Evolutionary conservation across 2,329 filamentous ascomycete genomes (phyloP).

Genomic region (Hyphodiscus sp.): DNA sequence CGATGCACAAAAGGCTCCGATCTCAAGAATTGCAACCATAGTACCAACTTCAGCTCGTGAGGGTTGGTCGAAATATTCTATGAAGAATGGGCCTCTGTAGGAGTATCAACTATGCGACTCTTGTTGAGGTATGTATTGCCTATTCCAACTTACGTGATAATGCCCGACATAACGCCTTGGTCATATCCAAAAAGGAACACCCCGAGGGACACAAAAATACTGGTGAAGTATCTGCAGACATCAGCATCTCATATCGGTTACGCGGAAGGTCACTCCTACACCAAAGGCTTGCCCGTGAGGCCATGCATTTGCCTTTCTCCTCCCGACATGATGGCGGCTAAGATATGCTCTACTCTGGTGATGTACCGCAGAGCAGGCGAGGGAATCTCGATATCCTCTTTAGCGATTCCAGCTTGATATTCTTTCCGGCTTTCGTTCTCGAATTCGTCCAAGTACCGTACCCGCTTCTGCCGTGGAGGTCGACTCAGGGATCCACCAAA

Average conservation of each 20-base stretch:
- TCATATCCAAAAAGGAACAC: constrained; percentile 89
- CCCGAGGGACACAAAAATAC: constrained; percentile 79
- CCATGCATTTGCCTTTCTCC: constrained; percentile 74
- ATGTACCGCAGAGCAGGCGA: constrained; percentile 57
- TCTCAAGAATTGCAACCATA: constrained; percentile 94
- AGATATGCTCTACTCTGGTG: constrained; percentile 58
- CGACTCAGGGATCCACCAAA: constrained; percentile 44
- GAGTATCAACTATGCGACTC: constrained; percentile 13
- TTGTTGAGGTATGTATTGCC: not conserved
- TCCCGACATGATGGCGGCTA: constrained; percentile 82
- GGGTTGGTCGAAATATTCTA: constrained; percentile 86
- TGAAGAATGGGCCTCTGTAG: constrained; percentile 74
- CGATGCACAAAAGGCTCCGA: constrained; percentile 88
- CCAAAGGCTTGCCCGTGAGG: constrained; percentile 88
- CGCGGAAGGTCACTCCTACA: constrained; percentile 50
- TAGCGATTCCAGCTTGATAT: constrained; percentile 39
- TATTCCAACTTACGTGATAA: constrained; percentile 50
- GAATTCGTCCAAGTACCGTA: constrained; percentile 54
- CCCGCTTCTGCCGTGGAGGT: constrained; percentile 51
- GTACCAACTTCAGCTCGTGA: constrained; percentile 83
- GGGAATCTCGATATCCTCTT: constrained; percentile 80
- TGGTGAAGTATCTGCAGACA: constrained; percentile 75
- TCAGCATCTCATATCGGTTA: constrained; percentile 6
- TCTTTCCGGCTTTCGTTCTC: constrained; percentile 37
- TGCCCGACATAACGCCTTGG: constrained; percentile 80